Evolutionary conservation across 305 asterid genomes (phyloP), one percentile per base, ranked within the genome.

Genomic region (Fraxinus sp.): DNA sequence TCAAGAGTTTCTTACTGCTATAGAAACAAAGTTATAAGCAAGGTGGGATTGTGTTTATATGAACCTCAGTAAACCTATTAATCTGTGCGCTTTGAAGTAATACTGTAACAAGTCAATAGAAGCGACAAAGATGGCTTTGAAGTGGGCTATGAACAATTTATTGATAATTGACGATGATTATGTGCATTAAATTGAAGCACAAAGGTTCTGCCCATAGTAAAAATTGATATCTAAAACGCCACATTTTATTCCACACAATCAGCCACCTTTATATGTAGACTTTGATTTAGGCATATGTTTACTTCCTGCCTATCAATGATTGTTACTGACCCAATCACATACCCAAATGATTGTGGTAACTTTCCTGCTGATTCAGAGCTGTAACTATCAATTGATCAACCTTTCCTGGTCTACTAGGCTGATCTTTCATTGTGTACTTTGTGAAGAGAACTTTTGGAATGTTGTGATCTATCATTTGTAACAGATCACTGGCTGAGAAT

Each of bases 341-440:
- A 77, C 77, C 62, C 55, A 81, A 81, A 59, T 81, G 73, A 52
- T 75, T 66, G 18, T 66, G n/a, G 18, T 20, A 64, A 68, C 75
- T 75, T 66, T 57, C 4, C 74, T 46, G 39, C 36, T 55, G 64
- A 79, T 73, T 79, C 70, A 55, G 75, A 84, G 26, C 70, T 35
- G 10, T 74, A 20, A 72, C 35, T 76, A 75, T 78, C 79, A 72
- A 30, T 82, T 28, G 75, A 18, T 70, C 71, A 49, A 62, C 77
- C 62, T 9, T 13, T 64, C 4, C 43, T 33, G 49, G 32, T 77
- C 81, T 66, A 28, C 35, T 66, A 36, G 36, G 80, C 62, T 22
- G 73, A 66, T 82, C 24, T 41, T 28, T 72, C 72, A 43, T 66
- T 35, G 59, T 70, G 20, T 74, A 41, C 7, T 62, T 64, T 76